Percentiles rank a stretch among this genome's conserved stretches.
Evolutionary conservation across 257 asterid genomes (phyloP).

Genomic region (Penstemon davidsonii): DNA sequence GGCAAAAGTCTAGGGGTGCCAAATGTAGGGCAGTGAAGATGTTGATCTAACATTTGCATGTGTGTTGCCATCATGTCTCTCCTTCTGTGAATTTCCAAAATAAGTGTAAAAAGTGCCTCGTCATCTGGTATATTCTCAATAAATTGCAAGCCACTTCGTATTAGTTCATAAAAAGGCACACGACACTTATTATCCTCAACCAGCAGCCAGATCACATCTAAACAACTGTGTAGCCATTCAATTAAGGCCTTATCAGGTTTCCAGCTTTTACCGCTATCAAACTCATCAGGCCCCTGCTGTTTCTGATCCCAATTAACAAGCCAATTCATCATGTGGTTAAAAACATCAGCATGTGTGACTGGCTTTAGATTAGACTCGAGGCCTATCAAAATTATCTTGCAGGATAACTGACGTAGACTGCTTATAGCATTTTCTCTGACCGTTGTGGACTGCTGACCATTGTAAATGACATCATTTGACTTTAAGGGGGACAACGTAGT

Average conservation of each 20-base stretch:
- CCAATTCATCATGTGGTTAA: conserved; percentile 86
- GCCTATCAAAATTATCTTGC: conserved; percentile 82
- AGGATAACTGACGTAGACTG: conserved; percentile 82
- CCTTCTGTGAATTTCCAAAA: conserved; percentile 89
- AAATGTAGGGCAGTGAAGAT: conserved; percentile 96
- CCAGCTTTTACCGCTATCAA: conserved; percentile 62
- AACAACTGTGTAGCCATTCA: conserved; percentile 95
- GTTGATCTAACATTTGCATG: conserved; percentile 98
- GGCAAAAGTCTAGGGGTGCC: conserved; percentile 92
- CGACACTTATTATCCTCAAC: conserved; percentile 83
- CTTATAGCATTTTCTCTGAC: conserved; percentile 67
- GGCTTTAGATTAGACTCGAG: conserved; percentile 82
- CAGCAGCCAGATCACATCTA: conserved; percentile 90
- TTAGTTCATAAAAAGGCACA: conserved; percentile 90
- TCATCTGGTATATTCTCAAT: conserved; percentile 95
- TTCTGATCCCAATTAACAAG: conserved; percentile 82
- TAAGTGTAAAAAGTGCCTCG: conserved; percentile 92
- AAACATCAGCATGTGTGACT: conserved; percentile 71
- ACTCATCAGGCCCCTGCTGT: conserved; percentile 67
- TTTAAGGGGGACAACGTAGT: conserved; percentile 65
- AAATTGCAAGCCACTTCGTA: conserved; percentile 88
- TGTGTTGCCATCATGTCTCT: conserved; percentile 96
- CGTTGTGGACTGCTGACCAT: conserved; percentile 60
- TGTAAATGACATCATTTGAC: conserved; percentile 55
- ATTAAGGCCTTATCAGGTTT: conserved; percentile 76